Conservation (phyloP, 1,139 yeast genomes). For the Yamadazyma blattariae region DNA sequence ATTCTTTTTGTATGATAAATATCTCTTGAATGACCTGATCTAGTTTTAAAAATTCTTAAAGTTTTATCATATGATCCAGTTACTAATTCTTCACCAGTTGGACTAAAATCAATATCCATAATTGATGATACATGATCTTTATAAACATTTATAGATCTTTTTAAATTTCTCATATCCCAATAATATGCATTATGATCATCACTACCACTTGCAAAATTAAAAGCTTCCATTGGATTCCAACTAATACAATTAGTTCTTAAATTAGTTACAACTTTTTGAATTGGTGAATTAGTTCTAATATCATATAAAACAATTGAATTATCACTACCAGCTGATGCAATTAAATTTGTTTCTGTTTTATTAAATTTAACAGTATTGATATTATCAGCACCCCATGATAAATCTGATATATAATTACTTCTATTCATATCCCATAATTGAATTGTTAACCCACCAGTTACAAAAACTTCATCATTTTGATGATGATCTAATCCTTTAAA, state of each 20-base stretch:
- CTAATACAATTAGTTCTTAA: constrained; percentile 82
- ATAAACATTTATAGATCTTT: constrained; percentile 73
- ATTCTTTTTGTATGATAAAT: constrained; percentile 95
- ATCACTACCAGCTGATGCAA: constrained; percentile 92
- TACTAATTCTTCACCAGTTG: constrained; percentile 95
- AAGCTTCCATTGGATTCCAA: constrained; percentile 99
- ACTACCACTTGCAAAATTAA: constrained; percentile 83
- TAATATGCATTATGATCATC: constrained; percentile 95
- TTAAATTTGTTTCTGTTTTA: constrained; percentile 81
- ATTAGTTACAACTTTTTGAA: constrained; percentile 82
- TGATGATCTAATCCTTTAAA: constrained; percentile 89
- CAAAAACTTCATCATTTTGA: constrained; percentile 67
- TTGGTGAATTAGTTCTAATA: constrained; percentile 86
- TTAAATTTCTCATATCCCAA: constrained; percentile 94
- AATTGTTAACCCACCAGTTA: constrained; percentile 88
- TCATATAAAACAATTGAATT: constrained; percentile 90
- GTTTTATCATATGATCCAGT: constrained; percentile 96
- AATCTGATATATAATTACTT: constrained; percentile 68
- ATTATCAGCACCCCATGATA: constrained; percentile 97
- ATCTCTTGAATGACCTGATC: constrained; percentile 91
- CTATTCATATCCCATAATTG: constrained; percentile 89
- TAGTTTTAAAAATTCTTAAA: constrained; percentile 69
- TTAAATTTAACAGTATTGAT: constrained; percentile 81
- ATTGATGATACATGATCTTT: constrained; percentile 98
- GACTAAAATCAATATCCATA: constrained; percentile 90